These are phyloP conservation scores for Trypanosoma scelopori DNA, from an alignment of 208 protist genomes.

Conservation along the genomic window DNA sequence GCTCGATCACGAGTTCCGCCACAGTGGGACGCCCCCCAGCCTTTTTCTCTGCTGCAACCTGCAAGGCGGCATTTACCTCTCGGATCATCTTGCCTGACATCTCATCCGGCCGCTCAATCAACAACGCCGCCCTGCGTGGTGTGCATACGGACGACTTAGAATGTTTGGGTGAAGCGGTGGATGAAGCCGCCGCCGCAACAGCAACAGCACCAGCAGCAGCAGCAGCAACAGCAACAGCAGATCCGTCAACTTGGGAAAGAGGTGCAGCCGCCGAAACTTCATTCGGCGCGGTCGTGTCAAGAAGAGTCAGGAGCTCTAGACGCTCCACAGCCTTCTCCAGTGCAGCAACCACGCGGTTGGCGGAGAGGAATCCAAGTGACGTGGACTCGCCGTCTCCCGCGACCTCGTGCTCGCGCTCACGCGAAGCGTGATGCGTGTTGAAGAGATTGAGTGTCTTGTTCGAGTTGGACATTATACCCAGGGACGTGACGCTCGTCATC, in stretches of 20 bases:
- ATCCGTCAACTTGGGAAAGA: no score
- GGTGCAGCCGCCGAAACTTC: constrained; percentile 1
- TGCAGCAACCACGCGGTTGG: constrained; percentile 77
- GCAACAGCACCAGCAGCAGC: no score
- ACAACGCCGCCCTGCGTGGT: constrained; percentile 33
- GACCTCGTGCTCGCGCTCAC: constrained; percentile 28
- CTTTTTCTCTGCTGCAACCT: constrained; percentile 26
- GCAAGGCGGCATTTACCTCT: constrained; percentile 43
- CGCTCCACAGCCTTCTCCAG: constrained; percentile 88
- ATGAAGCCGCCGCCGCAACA: no score
- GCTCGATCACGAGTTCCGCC: constrained; percentile 72
- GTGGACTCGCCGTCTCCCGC: constrained; percentile 2
- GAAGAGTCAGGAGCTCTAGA: constrained; percentile 82
- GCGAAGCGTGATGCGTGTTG: constrained; percentile 4
- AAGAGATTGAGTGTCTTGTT: constrained; percentile 9
- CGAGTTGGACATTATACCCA: background rate
- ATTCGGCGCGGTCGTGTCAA: constrained; percentile 51
- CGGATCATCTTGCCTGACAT: constrained; percentile 22
- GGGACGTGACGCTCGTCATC: background rate
- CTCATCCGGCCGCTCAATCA: constrained; percentile 16
- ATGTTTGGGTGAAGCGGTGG: background rate
- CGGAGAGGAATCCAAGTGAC: constrained; percentile 50
- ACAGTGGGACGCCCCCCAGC: constrained; percentile 69
- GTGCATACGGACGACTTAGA: background rate
- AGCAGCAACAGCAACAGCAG: no score